Evolutionary conservation across 1,284 basidiomycete genomes (phyloP), one percentile per base, ranked within the genome.

Genomic region (Tausonia pullulans): DNA sequence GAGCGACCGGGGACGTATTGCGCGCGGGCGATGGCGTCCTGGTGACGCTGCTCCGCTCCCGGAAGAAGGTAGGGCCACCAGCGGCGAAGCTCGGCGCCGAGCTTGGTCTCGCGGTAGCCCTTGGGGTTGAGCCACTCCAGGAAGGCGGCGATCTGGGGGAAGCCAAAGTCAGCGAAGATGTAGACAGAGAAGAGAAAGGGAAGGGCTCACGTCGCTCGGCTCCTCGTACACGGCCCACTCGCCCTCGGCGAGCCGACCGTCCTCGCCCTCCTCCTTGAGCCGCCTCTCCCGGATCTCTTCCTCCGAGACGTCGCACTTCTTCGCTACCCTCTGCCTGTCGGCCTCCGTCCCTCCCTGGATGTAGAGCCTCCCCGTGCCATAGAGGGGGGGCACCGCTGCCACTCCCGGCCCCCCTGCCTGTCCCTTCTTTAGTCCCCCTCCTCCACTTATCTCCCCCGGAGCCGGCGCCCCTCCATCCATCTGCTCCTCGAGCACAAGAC

Each of bases 141-240:
- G 70, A 92, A 88, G 68, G 86, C 83, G 56, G 90, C 86, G 65
- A 96, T 76, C 88, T 94, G 72, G 16, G 52, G 44, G 11, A 11
- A 7, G 49, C 63, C 61, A 61, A 58, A 48, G 58, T 61, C 40
- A 8, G 53, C 58, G 54, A 58, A 54, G 51, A 9, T 48, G 52
- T 27, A 43, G 43, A 59, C 6, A 9, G 55, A 54, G 45, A 39
- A 27, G 48, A 14, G n/a, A 56, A 56, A 41, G 62, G 8, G 5
- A 63, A 46, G 56, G 8, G 72, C 77, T 68, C 67, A 93, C 92
- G 84, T 92, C 86, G 71, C 96, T 90, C 5, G 87, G 75, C 68
- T 89, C 86, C 62, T 88, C 86, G 77, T 90, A 97, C 43, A 85
- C 85, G 8, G 83, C 93, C 95, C 95, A 98, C 71, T 95, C 87